These are phyloP conservation scores for Macrocybe gigantea DNA, from an alignment of 768 basidiomycete genomes.

Conservation along the genomic window DNA sequence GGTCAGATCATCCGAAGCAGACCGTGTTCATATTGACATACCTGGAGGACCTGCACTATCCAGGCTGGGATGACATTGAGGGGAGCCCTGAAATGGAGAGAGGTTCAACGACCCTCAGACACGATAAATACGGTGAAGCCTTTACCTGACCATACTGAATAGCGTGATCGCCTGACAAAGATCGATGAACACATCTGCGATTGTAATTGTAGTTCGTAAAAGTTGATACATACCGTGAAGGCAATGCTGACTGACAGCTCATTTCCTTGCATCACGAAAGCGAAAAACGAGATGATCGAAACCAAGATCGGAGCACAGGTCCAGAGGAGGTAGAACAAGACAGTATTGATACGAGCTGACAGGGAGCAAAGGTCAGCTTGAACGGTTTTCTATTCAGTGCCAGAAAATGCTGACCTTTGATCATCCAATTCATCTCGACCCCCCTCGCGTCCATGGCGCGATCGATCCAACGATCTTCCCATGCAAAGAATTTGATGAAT, in stretches of 20 bases:
- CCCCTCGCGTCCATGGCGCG: conserved; percentile 58
- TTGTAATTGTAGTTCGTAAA: background rate
- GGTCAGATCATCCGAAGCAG: background rate
- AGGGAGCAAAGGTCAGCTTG: background rate
- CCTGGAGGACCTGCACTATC: conserved; percentile 73
- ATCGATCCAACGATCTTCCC: conserved; percentile 73
- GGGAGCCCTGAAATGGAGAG: conserved; percentile 38
- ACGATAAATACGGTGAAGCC: background rate
- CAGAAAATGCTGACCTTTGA: conserved; percentile 42
- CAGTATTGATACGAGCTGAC: conserved; percentile 62
- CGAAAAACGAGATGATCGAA: conserved; percentile 74
- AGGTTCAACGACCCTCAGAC: background rate
- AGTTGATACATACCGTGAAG: conserved; percentile 57
- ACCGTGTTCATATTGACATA: conserved; percentile 8
- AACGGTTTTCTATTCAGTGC: background rate
- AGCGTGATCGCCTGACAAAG: conserved; percentile 59
- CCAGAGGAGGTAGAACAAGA: conserved; percentile 73
- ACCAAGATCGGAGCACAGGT: conserved; percentile 71
- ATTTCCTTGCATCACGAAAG: conserved; percentile 66
- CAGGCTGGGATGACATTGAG: conserved; percentile 77
- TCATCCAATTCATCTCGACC: conserved; percentile 71
- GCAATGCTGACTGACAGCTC: conserved; percentile 74
- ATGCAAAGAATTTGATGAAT: conserved; percentile 83
- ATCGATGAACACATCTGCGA: background rate
- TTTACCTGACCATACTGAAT: conserved; percentile 80